A percentile compares a stretch with the other conserved stretches of the same genome.
These are phyloP conservation scores for Phoma sp. DNA, from an alignment of 2,329 filamentous ascomycete genomes.

Conservation along the genomic window DNA sequence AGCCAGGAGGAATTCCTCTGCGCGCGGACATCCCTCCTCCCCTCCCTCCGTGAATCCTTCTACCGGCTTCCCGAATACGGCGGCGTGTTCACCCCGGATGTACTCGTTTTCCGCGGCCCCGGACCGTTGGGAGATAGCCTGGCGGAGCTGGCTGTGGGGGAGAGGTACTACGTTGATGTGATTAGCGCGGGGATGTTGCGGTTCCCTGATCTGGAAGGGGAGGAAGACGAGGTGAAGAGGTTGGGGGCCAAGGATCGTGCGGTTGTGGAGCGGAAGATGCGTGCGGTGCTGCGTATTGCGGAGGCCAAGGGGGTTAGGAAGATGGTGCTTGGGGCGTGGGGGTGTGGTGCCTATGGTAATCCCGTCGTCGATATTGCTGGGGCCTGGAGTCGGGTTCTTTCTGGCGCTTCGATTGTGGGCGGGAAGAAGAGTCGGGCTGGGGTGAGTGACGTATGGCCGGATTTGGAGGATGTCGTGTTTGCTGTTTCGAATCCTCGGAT, in stretches of 20 bases:
- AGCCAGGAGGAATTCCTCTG: slow-evolving; percentile 70
- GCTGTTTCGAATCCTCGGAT: slow-evolving; percentile 63
- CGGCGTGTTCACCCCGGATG: slow-evolving; percentile 64
- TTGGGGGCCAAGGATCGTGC: slow-evolving; percentile 58
- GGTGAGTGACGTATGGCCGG: slow-evolving; percentile 50
- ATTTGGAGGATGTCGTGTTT: slow-evolving; percentile 64
- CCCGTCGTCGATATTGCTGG: slow-evolving; percentile 65
- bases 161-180: slow-evolving; percentile 67
- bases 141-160: slow-evolving; percentile 53
- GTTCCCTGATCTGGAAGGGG: slow-evolving; percentile 59
- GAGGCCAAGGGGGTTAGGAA: slow-evolving; percentile 54
- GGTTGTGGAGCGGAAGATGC: slow-evolving; percentile 63
- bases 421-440: slow-evolving; percentile 27
- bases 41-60: slow-evolving; percentile 64
- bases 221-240: slow-evolving; percentile 49
- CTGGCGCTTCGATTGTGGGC: slow-evolving; percentile 25
- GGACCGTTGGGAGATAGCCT: slow-evolving; percentile 39
- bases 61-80: slow-evolving; percentile 68
- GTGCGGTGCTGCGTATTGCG: slow-evolving; percentile 61
- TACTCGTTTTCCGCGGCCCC: slow-evolving; percentile 63
- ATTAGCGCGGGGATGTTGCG: slow-evolving; percentile 66
- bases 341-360: slow-evolving; percentile 70
- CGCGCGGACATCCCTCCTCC: slow-evolving; percentile 65
- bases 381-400: slow-evolving; percentile 58
- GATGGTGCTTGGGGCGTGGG: slow-evolving; percentile 70